A percentile compares a stretch with the other conserved stretches of the same genome.
Evolutionary conservation across 2,329 filamentous ascomycete species (phyloP).

Genomic region (Waltergamsia citrina): DNA sequence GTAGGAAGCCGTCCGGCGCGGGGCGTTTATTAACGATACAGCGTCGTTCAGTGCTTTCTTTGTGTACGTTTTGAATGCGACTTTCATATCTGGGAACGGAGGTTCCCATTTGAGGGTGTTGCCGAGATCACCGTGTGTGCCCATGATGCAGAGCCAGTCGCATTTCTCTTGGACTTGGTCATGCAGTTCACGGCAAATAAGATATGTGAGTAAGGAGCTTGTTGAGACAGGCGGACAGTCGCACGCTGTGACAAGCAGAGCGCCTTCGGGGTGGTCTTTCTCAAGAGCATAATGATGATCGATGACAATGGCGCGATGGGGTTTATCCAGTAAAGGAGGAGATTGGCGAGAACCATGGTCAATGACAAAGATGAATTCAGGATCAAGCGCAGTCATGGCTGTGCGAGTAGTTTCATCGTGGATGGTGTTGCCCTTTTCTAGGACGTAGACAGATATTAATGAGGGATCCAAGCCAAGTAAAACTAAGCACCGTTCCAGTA

Average conservation of each 20-base stretch:
- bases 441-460: constrained; percentile 47
- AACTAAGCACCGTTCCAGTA: constrained; percentile 49
- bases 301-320: constrained; percentile 44
- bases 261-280: constrained; percentile 44
- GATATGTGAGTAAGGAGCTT: constrained; percentile 53
- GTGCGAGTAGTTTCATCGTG: constrained; percentile 42
- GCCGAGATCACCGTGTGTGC: constrained; percentile 58
- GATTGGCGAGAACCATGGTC: constrained; percentile 54
- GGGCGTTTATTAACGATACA: constrained; percentile 56
- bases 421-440: constrained; percentile 49
- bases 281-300: constrained; percentile 52
- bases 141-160: constrained; percentile 54
- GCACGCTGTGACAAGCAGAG: constrained; percentile 51
- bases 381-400: constrained; percentile 37
- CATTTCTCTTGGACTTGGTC: constrained; percentile 35
- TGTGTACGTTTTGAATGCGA: constrained; percentile 48
- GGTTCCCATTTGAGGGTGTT: constrained; percentile 55
- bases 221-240: constrained; percentile 57
- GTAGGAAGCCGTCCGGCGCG: constrained; percentile 50
- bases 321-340: constrained; percentile 39
- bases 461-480: constrained; percentile 44
- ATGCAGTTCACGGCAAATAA: constrained; percentile 50
- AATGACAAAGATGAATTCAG: constrained; percentile 52
- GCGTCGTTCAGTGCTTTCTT: constrained; percentile 55
- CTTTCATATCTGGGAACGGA: constrained; percentile 57